Percentiles rank a stretch among this genome's conserved stretches.
Evolutionary conservation across 2,329 filamentous ascomycete species (phyloP).

Genomic region (Keithomyces neogunnii): DNA sequence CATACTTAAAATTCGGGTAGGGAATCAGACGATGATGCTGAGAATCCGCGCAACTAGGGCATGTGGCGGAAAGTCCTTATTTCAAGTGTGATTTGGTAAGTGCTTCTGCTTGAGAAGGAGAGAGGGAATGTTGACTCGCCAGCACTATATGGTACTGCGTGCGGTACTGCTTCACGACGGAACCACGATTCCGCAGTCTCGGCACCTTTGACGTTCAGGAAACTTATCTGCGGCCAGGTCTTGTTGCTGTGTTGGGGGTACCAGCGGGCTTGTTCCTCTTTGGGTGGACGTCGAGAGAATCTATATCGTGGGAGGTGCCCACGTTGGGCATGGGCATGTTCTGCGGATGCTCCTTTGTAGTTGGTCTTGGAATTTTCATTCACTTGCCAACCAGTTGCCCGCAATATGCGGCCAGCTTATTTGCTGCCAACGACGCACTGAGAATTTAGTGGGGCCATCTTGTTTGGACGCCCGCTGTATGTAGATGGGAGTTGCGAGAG

Average conservation of each 20-base stretch:
- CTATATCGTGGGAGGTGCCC: background rate
- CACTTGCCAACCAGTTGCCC: constrained; percentile 21
- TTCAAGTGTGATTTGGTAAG: background rate
- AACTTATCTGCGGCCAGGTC: background rate
- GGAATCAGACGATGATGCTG: background rate
- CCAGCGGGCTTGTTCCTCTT: background rate
- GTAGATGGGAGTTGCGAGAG: constrained; percentile 42
- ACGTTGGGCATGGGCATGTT: too few relatives aligned
- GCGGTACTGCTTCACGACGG: background rate
- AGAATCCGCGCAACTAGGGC: background rate
- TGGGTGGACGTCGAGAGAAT: background rate
- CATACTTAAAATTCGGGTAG: background rate
- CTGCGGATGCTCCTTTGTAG: too few relatives aligned
- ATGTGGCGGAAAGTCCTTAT: background rate
- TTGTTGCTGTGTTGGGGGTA: background rate
- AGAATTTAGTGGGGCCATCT: constrained; percentile 38
- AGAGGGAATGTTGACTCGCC: too few relatives aligned
- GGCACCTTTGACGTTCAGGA: background rate
- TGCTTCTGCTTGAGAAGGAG: too few relatives aligned
- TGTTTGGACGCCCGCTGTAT: constrained; percentile 46
- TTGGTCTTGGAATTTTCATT: constrained; percentile 33
- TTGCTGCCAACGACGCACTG: constrained; percentile 44
- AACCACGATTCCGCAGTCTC: background rate
- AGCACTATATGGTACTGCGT: constrained; percentile 1
- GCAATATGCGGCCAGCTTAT: constrained; percentile 40